phyloP scores from a whole-genome alignment of 495 filamentous ascomycete species.

The Xylaria sp. region DNA sequence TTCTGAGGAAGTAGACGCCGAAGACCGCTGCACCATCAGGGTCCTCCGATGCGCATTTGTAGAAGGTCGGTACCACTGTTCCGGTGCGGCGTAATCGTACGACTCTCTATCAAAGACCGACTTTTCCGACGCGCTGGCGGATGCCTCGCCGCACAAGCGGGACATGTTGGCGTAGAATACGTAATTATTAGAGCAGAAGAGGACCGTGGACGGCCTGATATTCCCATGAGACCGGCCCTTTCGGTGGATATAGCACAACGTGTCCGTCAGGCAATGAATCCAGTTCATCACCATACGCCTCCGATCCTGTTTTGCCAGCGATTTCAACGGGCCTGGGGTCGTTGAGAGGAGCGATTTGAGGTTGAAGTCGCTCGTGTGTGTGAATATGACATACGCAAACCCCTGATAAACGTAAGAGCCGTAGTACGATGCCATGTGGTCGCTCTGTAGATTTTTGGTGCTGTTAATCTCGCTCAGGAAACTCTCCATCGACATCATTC shows the following conservation, averaged over 20 bases:
- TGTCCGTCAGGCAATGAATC: constrained; percentile 86
- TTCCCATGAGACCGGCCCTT: constrained; percentile 76
- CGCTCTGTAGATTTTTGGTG: constrained; percentile 70
- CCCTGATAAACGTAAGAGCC: constrained; percentile 79
- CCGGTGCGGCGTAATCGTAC: constrained; percentile 89
- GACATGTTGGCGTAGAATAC: constrained; percentile 78
- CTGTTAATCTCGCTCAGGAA: constrained; percentile 72
- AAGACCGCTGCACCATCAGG: constrained; percentile 40
- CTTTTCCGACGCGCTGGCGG: constrained; percentile 48
- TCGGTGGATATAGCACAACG: constrained; percentile 77
- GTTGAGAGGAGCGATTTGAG: constrained; percentile 79
- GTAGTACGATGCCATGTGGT: constrained; percentile 82
- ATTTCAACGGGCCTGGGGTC: constrained; percentile 69
- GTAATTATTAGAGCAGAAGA: constrained; percentile 72
- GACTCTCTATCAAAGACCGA: constrained; percentile 71
- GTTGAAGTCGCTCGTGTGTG: constrained; percentile 75
- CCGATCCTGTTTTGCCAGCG: constrained; percentile 73
- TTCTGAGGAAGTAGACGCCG: constrained; percentile 41
- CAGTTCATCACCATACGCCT: constrained; percentile 76
- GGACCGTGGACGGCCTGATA: constrained; percentile 83
- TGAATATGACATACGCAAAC: constrained; percentile 77
- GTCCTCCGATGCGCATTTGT: constrained; percentile 40
- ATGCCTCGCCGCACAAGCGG: constrained; percentile 59
- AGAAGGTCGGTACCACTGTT: constrained; percentile 68
- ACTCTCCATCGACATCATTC: constrained; percentile 67